phyloP scores from a whole-genome alignment of 208 protist species.

The Novymonas esmeraldas region DNA sequence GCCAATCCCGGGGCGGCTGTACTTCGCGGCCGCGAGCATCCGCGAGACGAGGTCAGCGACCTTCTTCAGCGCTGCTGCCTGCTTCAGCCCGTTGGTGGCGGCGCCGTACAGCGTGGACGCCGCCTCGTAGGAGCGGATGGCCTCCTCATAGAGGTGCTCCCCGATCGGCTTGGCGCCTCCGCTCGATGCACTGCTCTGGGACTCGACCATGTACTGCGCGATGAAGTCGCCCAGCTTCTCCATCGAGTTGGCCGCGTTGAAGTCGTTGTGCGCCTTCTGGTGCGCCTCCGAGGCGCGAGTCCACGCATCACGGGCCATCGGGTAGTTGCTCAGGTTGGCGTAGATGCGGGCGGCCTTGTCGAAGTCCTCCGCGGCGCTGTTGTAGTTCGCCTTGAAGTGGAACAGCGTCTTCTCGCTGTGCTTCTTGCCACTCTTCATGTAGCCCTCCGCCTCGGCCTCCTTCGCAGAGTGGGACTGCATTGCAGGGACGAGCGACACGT shows the following conservation, averaged over 20 bases:
- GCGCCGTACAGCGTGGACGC: constrained; percentile 31
- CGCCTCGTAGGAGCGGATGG: constrained; percentile 42
- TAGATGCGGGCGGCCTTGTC: constrained; percentile 79
- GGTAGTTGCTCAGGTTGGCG: constrained; percentile 37
- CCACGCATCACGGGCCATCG: constrained; percentile 50
- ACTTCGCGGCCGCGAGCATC: constrained; percentile 7
- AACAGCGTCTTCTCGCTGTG: constrained; percentile 56
- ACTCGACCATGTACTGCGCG: constrained; percentile 18
- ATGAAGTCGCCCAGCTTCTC: constrained; percentile 48
- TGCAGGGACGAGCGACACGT: not conserved
- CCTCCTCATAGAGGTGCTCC: constrained; percentile 23
- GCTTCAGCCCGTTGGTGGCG: constrained; percentile 32
- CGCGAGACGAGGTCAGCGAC: constrained; percentile 28
- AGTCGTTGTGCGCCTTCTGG: constrained; percentile 50
- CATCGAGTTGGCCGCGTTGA: constrained; percentile 54
- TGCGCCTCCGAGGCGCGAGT: constrained; percentile 42
- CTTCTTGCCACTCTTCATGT: constrained; percentile 62
- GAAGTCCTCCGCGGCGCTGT: constrained; percentile 62
- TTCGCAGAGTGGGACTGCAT: constrained; percentile 22
- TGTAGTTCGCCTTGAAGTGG: constrained; percentile 60
- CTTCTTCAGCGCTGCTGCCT: constrained; percentile 37
- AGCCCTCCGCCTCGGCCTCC: constrained; percentile 51
- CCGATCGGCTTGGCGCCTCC: constrained; percentile 3
- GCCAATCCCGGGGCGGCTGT: not conserved
- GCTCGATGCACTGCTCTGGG: constrained; percentile 10